A percentile compares a stretch with the other conserved stretches of the same genome.
These are phyloP conservation scores for Elymus sibiricus DNA, from an alignment of 176 grass and related monocot genomes.

Conservation along the genomic window DNA sequence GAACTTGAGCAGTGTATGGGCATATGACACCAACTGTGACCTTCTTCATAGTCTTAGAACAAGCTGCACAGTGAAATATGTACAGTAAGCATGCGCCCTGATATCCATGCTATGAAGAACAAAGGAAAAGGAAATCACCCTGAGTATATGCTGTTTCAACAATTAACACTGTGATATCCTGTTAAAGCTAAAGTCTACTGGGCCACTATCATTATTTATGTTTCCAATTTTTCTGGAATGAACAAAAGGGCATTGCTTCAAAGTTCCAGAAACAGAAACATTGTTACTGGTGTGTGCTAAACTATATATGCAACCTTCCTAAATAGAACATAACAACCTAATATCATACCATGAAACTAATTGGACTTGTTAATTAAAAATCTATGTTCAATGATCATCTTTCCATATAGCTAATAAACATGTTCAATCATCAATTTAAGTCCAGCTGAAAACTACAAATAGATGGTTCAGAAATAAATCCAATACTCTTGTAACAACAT, in stretches of 20 bases:
- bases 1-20: constrained; percentile 69
- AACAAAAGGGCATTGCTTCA: neutral
- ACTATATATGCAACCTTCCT: neutral
- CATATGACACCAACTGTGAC: constrained; percentile 76
- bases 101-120: constrained; percentile 7
- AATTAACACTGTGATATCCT: neutral
- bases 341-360: neutral
- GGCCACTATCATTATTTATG: neutral
- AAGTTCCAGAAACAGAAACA: constrained; percentile 2
- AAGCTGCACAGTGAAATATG: constrained; percentile 36
- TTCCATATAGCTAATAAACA: neutral
- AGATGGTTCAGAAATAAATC: neutral
- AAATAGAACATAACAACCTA: neutral
- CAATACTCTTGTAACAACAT: neutral
- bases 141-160: constrained; percentile 2
- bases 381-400: neutral
- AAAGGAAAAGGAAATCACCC: neutral
- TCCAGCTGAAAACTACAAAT: neutral
- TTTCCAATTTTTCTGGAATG: neutral
- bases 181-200: neutral
- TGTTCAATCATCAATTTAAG: neutral
- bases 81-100: neutral
- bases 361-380: neutral
- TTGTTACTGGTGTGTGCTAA: neutral
- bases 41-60: constrained; percentile 24